Conservation (phyloP, 2,329 filamentous ascomycete genomes). For the Phyllosticta paracitricarpa region DNA sequence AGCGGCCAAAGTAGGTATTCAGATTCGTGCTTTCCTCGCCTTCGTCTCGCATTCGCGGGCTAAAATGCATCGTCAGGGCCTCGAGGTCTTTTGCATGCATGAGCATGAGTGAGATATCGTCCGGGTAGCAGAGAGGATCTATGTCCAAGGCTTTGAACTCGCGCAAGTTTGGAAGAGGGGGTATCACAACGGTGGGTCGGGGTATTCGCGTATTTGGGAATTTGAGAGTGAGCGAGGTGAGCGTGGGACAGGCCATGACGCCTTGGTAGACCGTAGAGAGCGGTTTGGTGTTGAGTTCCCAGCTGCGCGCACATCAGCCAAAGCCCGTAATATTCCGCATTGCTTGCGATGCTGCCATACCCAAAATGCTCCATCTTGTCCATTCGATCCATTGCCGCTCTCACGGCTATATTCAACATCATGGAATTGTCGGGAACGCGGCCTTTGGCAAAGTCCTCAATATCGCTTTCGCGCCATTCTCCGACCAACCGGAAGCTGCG, state of each 20-base stretch:
- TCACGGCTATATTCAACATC: conserved; percentile 51
- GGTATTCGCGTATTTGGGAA: conserved; percentile 48
- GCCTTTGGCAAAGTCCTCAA: conserved; percentile 49
- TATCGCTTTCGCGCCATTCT: conserved; percentile 47
- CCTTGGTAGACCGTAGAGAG: conserved; percentile 49
- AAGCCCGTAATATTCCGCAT: conserved; percentile 14
- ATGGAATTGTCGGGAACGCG: conserved; percentile 54
- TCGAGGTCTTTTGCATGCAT: conserved; percentile 43
- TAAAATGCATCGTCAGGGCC: conserved; percentile 50
- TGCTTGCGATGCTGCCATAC: conserved; percentile 21
- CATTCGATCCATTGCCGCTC: conserved; percentile 52
- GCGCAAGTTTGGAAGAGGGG: conserved; percentile 45
- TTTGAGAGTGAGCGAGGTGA: conserved; percentile 45
- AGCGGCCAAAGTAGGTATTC: conserved; percentile 47
- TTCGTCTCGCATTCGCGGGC: conserved; percentile 48
- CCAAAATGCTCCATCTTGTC: conserved; percentile 43
- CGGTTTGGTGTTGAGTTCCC: conserved; percentile 53
- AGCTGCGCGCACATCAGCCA: conserved; percentile 27
- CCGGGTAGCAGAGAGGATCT: conserved; percentile 54
- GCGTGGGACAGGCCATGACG: conserved; percentile 37
- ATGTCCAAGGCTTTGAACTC: conserved; percentile 48
- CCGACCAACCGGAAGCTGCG: conserved; percentile 43
- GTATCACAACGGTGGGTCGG: conserved; percentile 46
- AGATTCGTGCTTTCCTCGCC: conserved; percentile 49
- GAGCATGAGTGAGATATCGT: conserved; percentile 50